Evolutionary conservation across 177 flowering plant genomes (phyloP), one percentile per base, ranked within the genome.

Genomic region (Vitis hybrid): DNA sequence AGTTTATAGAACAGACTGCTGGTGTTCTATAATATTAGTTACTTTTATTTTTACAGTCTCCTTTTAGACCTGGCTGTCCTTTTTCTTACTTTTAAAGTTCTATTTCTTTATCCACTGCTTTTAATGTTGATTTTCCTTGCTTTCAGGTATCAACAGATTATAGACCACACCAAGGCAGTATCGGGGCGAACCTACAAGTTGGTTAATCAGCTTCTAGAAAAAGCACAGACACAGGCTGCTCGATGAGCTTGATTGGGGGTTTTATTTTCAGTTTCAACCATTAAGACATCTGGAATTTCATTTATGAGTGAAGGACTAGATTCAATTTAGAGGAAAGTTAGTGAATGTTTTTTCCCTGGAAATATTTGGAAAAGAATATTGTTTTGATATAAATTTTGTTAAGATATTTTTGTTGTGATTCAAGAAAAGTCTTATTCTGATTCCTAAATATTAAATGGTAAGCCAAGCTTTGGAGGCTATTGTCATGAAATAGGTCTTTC

Each of bases 91-190:
- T 30, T 6, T 62, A 17, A 21, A n/a, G 15, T 46, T 52, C 7
- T 60, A 3, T 15, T 59, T 64, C 32, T 65, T 11, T 11, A 10
- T 8, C 35, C 24, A 14, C 32, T 17, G 56, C 2, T 35, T 18
- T 15, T 14, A 35, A 35, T 35, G 46, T 21, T 19, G 62, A 4
- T 19, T 62, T 19, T 54, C 4, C 21, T 40, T 56, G 13, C 61
- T 64, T 77, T 2, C 93, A 94, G 98, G 82, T 86, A 94, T 55
- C 97, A 92, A 77, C 94, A 94, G 68, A 84, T 94, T 65, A 92
- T 94, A 54, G 97, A 91, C 71, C 97, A 89, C 80, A 90, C 94
- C 52, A 94, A 92, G 73, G 81, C 88, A 14, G 70, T 94, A 5
- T 86, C 93, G 1, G 82, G 85, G 11, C 93, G 97, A 1, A 94